phyloP scores from a whole-genome alignment of 2,329 filamentous ascomycete genomes.

The Endoconidiophora polonica region DNA sequence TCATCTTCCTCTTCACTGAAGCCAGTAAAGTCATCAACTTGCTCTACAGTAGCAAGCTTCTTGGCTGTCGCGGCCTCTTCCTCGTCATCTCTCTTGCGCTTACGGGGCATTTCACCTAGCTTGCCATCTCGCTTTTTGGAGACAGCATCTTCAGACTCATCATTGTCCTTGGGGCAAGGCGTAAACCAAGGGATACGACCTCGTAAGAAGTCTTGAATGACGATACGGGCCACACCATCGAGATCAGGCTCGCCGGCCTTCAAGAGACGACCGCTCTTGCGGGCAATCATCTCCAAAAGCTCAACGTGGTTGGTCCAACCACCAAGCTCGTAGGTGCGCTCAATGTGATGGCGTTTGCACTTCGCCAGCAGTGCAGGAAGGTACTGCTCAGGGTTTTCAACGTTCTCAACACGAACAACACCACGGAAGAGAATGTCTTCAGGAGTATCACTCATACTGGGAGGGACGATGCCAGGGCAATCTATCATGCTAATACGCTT shows the following conservation, averaged over 20 bases:
- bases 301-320: slow-evolving; percentile 61
- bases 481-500: slow-evolving; percentile 84
- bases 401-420: slow-evolving; percentile 87
- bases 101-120: slow-evolving; percentile 73
- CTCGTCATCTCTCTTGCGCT: slow-evolving; percentile 49
- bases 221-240: slow-evolving; percentile 90
- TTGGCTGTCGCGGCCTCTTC: slow-evolving; percentile 24
- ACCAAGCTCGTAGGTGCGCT: slow-evolving; percentile 80
- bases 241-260: slow-evolving; percentile 90
- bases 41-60: slow-evolving; percentile 18
- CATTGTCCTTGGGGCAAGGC: slow-evolving; percentile 45
- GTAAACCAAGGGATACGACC: slow-evolving; percentile 97
- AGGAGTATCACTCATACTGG: slow-evolving; percentile 66
- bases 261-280: slow-evolving; percentile 72
- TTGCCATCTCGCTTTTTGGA: slow-evolving; percentile 60
- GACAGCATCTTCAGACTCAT: slow-evolving; percentile 24
- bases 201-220: slow-evolving; percentile 87
- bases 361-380: slow-evolving; percentile 65
- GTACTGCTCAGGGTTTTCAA: slow-evolving; percentile 92
- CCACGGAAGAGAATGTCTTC: slow-evolving; percentile 80
- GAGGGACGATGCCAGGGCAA: slow-evolving; percentile 89
- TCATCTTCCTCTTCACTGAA: slow-evolving; percentile 28
- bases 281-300: slow-evolving; percentile 72
- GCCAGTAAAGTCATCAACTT: slow-evolving; percentile 28
- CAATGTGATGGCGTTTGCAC: slow-evolving; percentile 74